Conservation (phyloP, 495 filamentous ascomycete genomes). For the Tuber umbilicatum region DNA sequence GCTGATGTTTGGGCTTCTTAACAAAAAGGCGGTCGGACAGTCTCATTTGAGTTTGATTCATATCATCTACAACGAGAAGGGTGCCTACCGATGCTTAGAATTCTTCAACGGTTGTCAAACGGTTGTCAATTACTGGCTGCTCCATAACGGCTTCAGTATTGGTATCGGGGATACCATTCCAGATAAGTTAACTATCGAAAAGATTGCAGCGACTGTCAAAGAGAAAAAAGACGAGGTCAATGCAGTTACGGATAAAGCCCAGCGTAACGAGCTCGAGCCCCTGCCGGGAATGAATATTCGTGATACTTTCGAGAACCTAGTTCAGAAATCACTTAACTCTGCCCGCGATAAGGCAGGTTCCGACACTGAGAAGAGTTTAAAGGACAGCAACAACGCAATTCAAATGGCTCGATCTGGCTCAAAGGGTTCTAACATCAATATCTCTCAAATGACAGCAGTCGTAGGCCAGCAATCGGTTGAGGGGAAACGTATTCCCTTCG, state of each 20-base stretch:
- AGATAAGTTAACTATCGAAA: slow-evolving; percentile 69
- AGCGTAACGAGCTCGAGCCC: slow-evolving; percentile 75
- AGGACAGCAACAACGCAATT: slow-evolving; percentile 90
- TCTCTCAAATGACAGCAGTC: slow-evolving; percentile 96
- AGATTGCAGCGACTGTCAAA: slow-evolving; percentile 71
- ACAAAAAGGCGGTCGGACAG: slow-evolving; percentile 90
- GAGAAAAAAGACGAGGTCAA: slow-evolving; percentile 73
- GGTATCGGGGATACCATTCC: slow-evolving; percentile 98
- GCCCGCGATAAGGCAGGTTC: slow-evolving; percentile 94
- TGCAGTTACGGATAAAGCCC: slow-evolving; percentile 64
- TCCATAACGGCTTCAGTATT: slow-evolving; percentile 97
- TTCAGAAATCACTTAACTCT: slow-evolving; percentile 84
- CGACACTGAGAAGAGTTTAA: slow-evolving; percentile 81
- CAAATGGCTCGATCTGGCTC: slow-evolving; percentile 94
- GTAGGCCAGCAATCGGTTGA: slow-evolving; percentile 97
- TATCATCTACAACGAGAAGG: slow-evolving; percentile 92
- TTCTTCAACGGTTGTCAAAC: slow-evolving; percentile 95
- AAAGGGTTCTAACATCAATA: slow-evolving; percentile 97
- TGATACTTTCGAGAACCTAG: slow-evolving; percentile 94
- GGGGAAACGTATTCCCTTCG: slow-evolving; percentile 97
- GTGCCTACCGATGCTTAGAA: slow-evolving; percentile 69
- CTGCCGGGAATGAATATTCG: slow-evolving; percentile 95
- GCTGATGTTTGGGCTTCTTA: slow-evolving; percentile 79
- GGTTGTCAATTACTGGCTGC: slow-evolving; percentile 91
- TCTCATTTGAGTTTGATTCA: slow-evolving; percentile 82